A percentile compares a stretch with the other conserved stretches of the same genome.
phyloP scores from a whole-genome alignment of 1,284 basidiomycete species.

The Coniferiporia sulphurascens region DNA sequence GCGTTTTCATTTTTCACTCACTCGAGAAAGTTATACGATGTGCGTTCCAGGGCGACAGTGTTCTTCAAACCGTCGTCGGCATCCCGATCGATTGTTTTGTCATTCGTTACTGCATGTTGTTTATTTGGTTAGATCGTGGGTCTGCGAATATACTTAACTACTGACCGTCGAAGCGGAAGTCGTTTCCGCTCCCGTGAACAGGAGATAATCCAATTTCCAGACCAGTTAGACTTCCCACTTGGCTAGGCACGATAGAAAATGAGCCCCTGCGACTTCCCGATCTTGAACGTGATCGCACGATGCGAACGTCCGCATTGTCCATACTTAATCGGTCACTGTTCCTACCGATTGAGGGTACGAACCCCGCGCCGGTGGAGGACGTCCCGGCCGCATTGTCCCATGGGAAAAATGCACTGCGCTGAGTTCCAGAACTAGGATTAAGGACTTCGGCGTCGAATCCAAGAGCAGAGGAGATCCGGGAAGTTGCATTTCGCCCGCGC shows the following conservation, averaged over 20 bases:
- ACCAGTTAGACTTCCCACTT: slow-evolving; percentile 37
- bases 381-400: slow-evolving; percentile 75
- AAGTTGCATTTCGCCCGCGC: slow-evolving; percentile 56
- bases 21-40: slow-evolving; percentile 77
- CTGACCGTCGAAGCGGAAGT: slow-evolving; percentile 62
- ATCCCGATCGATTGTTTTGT: slow-evolving; percentile 35
- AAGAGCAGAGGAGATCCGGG: slow-evolving; percentile 46
- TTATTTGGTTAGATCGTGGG: slow-evolving; percentile 5
- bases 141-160: slow-evolving; percentile 2
- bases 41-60: slow-evolving; percentile 58
- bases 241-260: slow-evolving; percentile 43
- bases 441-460: slow-evolving; percentile 36
- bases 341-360: slow-evolving; percentile 30
- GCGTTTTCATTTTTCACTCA: slow-evolving; percentile 23
- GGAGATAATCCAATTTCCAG: slow-evolving; percentile 44
- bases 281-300: slow-evolving; percentile 42
- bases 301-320: slow-evolving; percentile 45
- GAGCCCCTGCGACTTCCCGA: slow-evolving; percentile 24
- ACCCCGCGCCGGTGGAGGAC: slow-evolving; percentile 39
- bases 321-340: slow-evolving; percentile 44
- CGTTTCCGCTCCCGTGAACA: slow-evolving; percentile 44
- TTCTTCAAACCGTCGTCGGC: slow-evolving; percentile 52
- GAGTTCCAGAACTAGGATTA: slow-evolving; percentile 44
- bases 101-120: slow-evolving; percentile 20
- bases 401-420: slow-evolving; percentile 67